phyloP scores from a whole-genome alignment of 192 early-diverging fungal species.

The Coemansia sp. region DNA sequence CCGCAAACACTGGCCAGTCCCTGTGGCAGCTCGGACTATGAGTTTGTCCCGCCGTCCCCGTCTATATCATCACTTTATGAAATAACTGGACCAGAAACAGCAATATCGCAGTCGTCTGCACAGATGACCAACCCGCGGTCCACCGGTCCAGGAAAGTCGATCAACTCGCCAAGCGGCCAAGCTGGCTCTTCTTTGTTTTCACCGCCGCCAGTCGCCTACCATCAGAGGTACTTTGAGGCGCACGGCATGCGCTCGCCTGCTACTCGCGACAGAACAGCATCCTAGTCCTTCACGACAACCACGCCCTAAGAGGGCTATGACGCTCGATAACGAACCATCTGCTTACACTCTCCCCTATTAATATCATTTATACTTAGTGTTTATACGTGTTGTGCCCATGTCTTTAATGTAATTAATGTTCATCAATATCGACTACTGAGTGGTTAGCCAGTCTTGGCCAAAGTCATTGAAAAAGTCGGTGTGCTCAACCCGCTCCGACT shows the following conservation, averaged over 20 bases:
- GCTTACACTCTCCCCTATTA: background rate
- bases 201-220: slow-evolving; percentile 30
- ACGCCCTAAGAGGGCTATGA: background rate
- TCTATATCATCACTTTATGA: slow-evolving; percentile 50
- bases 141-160: slow-evolving; percentile 21
- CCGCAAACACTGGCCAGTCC: slow-evolving; percentile 46
- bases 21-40: slow-evolving; percentile 49
- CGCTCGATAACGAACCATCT: background rate
- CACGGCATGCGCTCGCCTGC: slow-evolving; percentile 1
- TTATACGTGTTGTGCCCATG: background rate
- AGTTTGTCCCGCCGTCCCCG: slow-evolving; percentile 53
- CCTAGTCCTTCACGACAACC: background rate
- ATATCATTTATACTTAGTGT: background rate
- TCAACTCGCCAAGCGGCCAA: slow-evolving; percentile 32
- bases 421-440: slow-evolving; percentile 7
- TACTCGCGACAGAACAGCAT: background rate
- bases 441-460: slow-evolving; percentile 35
- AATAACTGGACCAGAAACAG: slow-evolving; percentile 9
- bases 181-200: slow-evolving; percentile 38
- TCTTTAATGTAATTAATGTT: background rate
- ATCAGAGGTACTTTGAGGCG: slow-evolving; percentile 36
- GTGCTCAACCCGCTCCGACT: slow-evolving; percentile 29
- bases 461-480: slow-evolving; percentile 37
- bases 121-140: slow-evolving; percentile 28
- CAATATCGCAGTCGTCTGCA: slow-evolving; percentile 21